Conservation (phyloP, 2,329 filamentous ascomycete species). For the Scortechinia acanthostroma region DNA sequence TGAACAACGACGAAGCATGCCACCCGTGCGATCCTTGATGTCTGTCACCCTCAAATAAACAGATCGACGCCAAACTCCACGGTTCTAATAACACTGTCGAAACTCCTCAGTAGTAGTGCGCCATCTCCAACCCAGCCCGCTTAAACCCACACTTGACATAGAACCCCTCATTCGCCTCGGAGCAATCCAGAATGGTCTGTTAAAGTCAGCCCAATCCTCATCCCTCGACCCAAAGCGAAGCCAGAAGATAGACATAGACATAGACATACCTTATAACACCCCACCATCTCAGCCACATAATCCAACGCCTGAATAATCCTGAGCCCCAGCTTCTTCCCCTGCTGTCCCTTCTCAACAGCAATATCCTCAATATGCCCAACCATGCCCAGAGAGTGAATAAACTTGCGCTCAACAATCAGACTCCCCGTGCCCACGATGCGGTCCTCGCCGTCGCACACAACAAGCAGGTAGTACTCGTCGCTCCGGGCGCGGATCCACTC, state of each 20-base stretch:
- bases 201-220: slow-evolving; percentile 5
- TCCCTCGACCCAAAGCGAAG: slow-evolving; percentile 5
- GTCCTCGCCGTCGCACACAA: slow-evolving; percentile 50
- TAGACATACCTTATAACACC: slow-evolving; percentile 65
- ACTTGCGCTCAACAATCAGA: slow-evolving; percentile 74
- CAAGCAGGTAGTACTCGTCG: slow-evolving; percentile 69
- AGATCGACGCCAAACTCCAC: no score
- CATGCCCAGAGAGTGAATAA: slow-evolving; percentile 60
- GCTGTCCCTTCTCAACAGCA: slow-evolving; percentile 70
- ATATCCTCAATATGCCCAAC: slow-evolving; percentile 84
- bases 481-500: slow-evolving; percentile 58
- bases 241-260: slow-evolving; percentile 3
- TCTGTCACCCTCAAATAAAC: no score
- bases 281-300: slow-evolving; percentile 63
- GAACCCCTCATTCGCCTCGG: slow-evolving; percentile 67
- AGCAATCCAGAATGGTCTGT: slow-evolving; percentile 66
- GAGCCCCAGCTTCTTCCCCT: slow-evolving; percentile 73
- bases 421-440: slow-evolving; percentile 69
- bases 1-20: no score
- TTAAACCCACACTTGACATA: slow-evolving; percentile 73
- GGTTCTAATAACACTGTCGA: no score
- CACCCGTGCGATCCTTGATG: no score
- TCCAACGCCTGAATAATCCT: slow-evolving; percentile 73
- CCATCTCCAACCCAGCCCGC: slow-evolving; percentile 67
- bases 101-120: slow-evolving; percentile 51